Percentiles rank a stretch among this genome's conserved stretches.
phyloP scores from a whole-genome alignment of 768 basidiomycete species.

The Boletales sp. region DNA sequence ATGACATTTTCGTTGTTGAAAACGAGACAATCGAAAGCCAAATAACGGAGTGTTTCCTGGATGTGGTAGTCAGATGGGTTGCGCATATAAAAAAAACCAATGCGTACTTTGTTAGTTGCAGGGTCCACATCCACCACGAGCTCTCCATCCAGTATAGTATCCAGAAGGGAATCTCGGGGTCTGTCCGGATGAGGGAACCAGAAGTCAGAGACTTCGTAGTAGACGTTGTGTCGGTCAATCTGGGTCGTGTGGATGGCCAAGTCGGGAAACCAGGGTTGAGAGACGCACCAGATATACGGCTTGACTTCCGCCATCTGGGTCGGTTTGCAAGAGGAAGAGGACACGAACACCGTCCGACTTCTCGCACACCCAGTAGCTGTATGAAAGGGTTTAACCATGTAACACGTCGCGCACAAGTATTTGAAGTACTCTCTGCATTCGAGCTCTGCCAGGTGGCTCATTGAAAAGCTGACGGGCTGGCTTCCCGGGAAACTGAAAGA shows the following conservation, averaged over 20 bases:
- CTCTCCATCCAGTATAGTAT: constrained; percentile 90
- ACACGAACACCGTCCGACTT: constrained; percentile 96
- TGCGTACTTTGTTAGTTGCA: constrained; percentile 59
- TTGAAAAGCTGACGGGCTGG: constrained; percentile 89
- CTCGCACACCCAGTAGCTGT: constrained; percentile 98
- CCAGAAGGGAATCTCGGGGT: constrained; percentile 60
- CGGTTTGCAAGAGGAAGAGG: constrained; percentile 71
- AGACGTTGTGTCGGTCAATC: constrained; percentile 94
- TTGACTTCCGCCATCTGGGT: constrained; percentile 50
- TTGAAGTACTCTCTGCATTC: constrained; percentile 72
- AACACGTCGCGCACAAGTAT: background rate
- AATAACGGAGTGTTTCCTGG: constrained; percentile 77
- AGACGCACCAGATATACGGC: constrained; percentile 70
- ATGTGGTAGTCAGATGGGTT: background rate
- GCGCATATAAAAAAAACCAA: background rate
- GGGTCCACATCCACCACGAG: constrained; percentile 89
- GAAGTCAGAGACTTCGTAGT: constrained; percentile 69
- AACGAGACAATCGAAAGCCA: constrained; percentile 93
- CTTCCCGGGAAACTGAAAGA: constrained; percentile 82
- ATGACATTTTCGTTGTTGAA: constrained; percentile 85
- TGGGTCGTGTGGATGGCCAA: constrained; percentile 30
- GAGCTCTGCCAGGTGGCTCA: constrained; percentile 65
- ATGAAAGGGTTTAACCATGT: constrained; percentile 12
- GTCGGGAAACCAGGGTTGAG: background rate
- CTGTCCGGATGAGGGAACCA: constrained; percentile 89